phyloP scores from a whole-genome alignment of 2,329 filamentous ascomycete genomes.

The Penicillium fuscoglaucum region DNA sequence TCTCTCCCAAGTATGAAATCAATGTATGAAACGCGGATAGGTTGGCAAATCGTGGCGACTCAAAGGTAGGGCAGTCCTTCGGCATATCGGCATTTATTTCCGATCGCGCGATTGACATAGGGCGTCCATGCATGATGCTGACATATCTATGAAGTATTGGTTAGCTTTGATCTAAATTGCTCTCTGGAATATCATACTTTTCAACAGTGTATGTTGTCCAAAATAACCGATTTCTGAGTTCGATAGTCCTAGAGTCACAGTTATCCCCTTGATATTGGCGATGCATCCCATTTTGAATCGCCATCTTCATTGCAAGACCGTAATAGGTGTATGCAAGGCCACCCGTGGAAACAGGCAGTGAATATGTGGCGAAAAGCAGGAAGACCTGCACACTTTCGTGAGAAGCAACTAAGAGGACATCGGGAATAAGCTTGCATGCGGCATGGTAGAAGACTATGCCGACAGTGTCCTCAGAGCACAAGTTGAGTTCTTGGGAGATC shows the following conservation, averaged over 20 bases:
- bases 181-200: slow-evolving; percentile 40
- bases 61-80: slow-evolving; percentile 42
- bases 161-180: background rate
- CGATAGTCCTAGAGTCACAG: slow-evolving; percentile 50
- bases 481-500: slow-evolving; percentile 27
- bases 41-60: slow-evolving; percentile 46
- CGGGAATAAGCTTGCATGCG: slow-evolving; percentile 55
- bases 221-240: slow-evolving; percentile 56
- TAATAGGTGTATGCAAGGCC: slow-evolving; percentile 59
- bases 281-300: slow-evolving; percentile 62
- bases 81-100: slow-evolving; percentile 58
- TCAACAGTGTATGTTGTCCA: slow-evolving; percentile 59
- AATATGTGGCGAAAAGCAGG: slow-evolving; percentile 56
- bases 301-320: slow-evolving; percentile 56
- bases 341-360: slow-evolving; percentile 55
- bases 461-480: slow-evolving; percentile 51
- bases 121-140: slow-evolving; percentile 56
- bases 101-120: slow-evolving; percentile 52
- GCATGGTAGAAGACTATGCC: slow-evolving; percentile 58
- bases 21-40: slow-evolving; percentile 50
- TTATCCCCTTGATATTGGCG: slow-evolving; percentile 49
- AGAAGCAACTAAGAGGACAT: slow-evolving; percentile 57
- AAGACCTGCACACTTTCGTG: slow-evolving; percentile 60
- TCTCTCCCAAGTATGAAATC: slow-evolving; percentile 40
- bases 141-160: slow-evolving; percentile 44